Percentiles rank a stretch among this genome's conserved stretches.
These are phyloP conservation scores for Kwoniella sp. DNA, from an alignment of 768 basidiomycete genomes.

Conservation along the genomic window DNA sequence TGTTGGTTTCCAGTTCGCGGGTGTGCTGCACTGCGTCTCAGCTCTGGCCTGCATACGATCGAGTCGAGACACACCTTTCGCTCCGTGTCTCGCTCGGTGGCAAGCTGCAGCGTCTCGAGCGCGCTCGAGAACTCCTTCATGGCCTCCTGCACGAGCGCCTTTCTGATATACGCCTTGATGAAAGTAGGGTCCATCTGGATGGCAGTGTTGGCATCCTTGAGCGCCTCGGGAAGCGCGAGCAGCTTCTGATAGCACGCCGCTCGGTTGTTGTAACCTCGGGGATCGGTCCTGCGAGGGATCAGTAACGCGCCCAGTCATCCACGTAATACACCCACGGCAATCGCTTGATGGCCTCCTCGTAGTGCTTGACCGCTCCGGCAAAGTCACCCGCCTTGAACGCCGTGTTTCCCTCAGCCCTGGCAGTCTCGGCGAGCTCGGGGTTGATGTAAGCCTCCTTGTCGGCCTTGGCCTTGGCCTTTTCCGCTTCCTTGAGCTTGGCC, in stretches of 20 bases:
- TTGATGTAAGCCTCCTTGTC: conserved; percentile 82
- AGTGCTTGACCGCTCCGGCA: conserved; percentile 81
- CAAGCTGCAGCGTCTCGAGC: conserved; percentile 73
- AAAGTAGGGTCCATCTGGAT: conserved; percentile 86
- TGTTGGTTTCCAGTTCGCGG: conserved; percentile 73
- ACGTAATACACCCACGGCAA: conserved; percentile 57
- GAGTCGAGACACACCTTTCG: conserved; percentile 53
- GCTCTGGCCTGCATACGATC: too few species aligned
- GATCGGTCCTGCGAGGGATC: conserved; percentile 55
- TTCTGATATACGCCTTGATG: conserved; percentile 94
- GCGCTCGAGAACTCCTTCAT: conserved; percentile 92
- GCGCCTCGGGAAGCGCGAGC: conserved; percentile 83
- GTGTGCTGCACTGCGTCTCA: conserved; percentile 54
- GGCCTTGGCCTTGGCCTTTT: conserved; percentile 70
- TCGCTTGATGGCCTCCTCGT: conserved; percentile 95
- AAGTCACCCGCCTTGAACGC: conserved; percentile 86
- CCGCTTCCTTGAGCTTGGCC: conserved; percentile 76
- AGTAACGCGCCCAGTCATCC: background rate
- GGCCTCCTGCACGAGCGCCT: conserved; percentile 72
- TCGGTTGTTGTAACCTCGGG: conserved; percentile 93
- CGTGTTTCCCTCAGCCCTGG: conserved; percentile 86
- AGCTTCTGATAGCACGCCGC: conserved; percentile 98
- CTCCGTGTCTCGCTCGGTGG: conserved; percentile 71
- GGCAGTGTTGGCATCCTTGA: conserved; percentile 91
- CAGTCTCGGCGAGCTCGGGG: conserved; percentile 71